Evolutionary conservation across 805 yeast genomes (phyloP).

Genomic region (Candida coquimbonensis): DNA sequence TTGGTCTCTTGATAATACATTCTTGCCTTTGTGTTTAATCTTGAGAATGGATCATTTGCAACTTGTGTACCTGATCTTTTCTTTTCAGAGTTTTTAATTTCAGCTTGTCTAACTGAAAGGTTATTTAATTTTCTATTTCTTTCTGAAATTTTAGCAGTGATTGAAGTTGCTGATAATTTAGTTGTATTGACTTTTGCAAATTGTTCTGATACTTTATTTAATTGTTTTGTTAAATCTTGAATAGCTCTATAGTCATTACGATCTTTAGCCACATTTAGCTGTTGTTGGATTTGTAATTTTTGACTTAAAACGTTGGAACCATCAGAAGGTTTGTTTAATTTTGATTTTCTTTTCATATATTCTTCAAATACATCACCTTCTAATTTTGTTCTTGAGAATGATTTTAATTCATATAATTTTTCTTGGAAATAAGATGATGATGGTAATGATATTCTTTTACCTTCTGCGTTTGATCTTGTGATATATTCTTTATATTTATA

Average conservation of each 20-base stretch:
- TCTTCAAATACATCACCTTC: conserved; percentile 70
- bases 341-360: conserved; percentile 68
- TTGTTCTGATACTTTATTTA: conserved; percentile 33
- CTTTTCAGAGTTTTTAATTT: conserved; percentile 51
- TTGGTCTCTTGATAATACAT: conserved; percentile 60
- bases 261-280: conserved; percentile 64
- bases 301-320: conserved; percentile 73
- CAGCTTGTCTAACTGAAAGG: conserved; percentile 73
- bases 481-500: conserved; percentile 59
- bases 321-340: conserved; percentile 47
- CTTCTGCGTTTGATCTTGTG: conserved; percentile 40
- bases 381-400: conserved; percentile 58
- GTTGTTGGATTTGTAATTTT: conserved; percentile 65
- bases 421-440: conserved; percentile 54
- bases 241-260: conserved; percentile 36
- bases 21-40: conserved; percentile 82
- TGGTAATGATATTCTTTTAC: conserved; percentile 40
- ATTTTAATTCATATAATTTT: conserved; percentile 55
- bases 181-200: conserved; percentile 29
- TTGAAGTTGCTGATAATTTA: conserved; percentile 19
- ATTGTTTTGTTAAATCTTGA: conserved; percentile 23
- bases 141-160: conserved; percentile 25
- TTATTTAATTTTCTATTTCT: conserved; percentile 81
- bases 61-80: conserved; percentile 38
- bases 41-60: conserved; percentile 72